Base-by-base conservation (phyloP, 1,284 basidiomycete species). In the Pseudozyma pruni region DNA sequence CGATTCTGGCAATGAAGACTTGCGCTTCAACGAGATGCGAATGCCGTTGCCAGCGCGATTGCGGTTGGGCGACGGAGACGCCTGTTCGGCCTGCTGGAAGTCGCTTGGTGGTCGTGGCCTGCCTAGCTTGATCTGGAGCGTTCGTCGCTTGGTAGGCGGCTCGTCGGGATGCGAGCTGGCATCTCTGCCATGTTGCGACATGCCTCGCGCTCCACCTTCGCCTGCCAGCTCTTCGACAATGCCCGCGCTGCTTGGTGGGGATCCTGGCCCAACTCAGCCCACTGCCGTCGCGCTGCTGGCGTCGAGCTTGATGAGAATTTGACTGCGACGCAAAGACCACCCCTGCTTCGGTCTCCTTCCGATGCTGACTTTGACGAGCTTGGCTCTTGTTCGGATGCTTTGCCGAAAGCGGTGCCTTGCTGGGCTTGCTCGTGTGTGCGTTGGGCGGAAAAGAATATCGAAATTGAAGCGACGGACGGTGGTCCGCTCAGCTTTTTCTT, bases 1-100 rank as follows among this genome's bases (percentile, higher is more conserved):
- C 7, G 56, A 54, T 27, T 57, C 61, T 8, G 47, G 22, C 3
- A 60, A 34, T 13, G 54, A 54, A 4, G 58, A 31, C 29, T 61
- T 71, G 20, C 68, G 46, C 50, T 71, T 71, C 35, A 71, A 54
- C 38, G 68, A 71, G 41, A 71, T 71, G 27, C 68, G 52, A 11
- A 71, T 53, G 42, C 52, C 59, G 20, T 17, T 50, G 43, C 37
- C 27, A 19, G 38, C 22, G 10, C 32, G 25, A 29, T 29, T 49
- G 49, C 62, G 62, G 17, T 66, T 54, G 46, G 50, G 47, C 29
- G 56, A 60, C 2, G 67, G 56, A 11, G 60, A 64, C 3, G 60
- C 54, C 33, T 56, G 58, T 38, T 58, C 59, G 13, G 48, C 13
- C 23, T 50, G 44, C 11, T 48, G 32, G 7, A 41, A 16, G 17